Evolutionary conservation across 1,284 basidiomycete genomes (phyloP).

Genomic region (Rhodotorula sp.): DNA sequence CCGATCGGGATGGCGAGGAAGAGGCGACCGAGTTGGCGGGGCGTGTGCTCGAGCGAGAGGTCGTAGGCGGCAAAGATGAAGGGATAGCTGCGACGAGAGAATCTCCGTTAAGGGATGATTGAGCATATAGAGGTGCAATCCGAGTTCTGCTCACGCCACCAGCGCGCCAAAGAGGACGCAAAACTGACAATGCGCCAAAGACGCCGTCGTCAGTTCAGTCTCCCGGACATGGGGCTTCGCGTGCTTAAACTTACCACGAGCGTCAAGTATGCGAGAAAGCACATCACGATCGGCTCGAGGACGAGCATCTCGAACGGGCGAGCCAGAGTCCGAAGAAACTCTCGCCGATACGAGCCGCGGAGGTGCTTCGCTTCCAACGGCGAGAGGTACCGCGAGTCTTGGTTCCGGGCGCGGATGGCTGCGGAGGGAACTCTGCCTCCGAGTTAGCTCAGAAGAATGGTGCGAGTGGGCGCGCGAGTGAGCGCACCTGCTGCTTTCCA

Average conservation of each 20-base stretch:
- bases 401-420: slow-evolving; percentile 9
- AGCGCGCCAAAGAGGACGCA: slow-evolving; percentile 28
- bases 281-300: slow-evolving; percentile 25
- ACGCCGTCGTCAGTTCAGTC: neutral
- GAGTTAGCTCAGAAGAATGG: neutral
- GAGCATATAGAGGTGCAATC: neutral
- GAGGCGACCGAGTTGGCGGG: slow-evolving; percentile 15
- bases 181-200: slow-evolving; percentile 1
- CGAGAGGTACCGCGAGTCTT: slow-evolving; percentile 12
- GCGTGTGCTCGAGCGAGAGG: neutral
- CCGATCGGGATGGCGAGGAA: slow-evolving; percentile 26
- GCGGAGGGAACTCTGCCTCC: too few relatives aligned
- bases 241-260: slow-evolving; percentile 6
- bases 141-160: slow-evolving; percentile 1
- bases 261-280: slow-evolving; percentile 19
- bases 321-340: slow-evolving; percentile 14
- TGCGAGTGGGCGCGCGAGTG: neutral
- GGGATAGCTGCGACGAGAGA: neutral
- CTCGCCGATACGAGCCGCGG: neutral
- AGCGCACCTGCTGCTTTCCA: slow-evolving; percentile 10
- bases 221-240: too few relatives aligned
- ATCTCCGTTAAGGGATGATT: neutral
- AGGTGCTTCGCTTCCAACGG: slow-evolving; percentile 13
- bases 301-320: slow-evolving; percentile 25
- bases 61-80: slow-evolving; percentile 18